phyloP scores from a whole-genome alignment of 441 rosid species.

The Adansonia gregorii region DNA sequence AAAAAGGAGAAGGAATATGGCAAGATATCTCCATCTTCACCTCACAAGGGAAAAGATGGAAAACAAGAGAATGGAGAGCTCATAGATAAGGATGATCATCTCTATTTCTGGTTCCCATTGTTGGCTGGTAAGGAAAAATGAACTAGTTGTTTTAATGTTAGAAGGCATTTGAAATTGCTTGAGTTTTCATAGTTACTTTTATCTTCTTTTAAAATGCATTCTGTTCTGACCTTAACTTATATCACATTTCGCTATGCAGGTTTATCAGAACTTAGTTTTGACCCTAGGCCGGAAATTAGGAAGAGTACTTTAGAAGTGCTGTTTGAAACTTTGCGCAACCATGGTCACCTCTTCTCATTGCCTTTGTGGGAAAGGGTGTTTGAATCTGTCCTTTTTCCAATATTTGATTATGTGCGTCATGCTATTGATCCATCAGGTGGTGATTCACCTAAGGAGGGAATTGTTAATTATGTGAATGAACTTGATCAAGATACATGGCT shows the following conservation, averaged over 20 bases:
- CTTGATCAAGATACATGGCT: conserved; percentile 99
- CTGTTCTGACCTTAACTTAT: conserved; percentile 18
- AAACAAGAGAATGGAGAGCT: conserved; percentile 73
- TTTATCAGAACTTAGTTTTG: conserved; percentile 97
- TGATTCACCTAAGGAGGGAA: conserved; percentile 63
- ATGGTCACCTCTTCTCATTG: conserved; percentile 96
- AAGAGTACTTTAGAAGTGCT: conserved; percentile 92
- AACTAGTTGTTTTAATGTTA: conserved; percentile 25
- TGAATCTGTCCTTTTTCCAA: conserved; percentile 95
- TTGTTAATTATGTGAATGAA: conserved; percentile 61
- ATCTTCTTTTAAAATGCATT: conserved; percentile 16
- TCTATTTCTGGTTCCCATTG: conserved; percentile 96
- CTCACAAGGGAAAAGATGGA: conserved; percentile 57
- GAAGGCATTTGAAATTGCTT: conserved; percentile 12
- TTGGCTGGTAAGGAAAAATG: conserved; percentile 75
- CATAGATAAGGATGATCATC: conserved; percentile 74
- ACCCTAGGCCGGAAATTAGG: conserved; percentile 99
- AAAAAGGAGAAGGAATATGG: conserved; percentile 75
- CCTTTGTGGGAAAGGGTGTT: conserved; percentile 92
- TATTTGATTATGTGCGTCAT: conserved; percentile 98
- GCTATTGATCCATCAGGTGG: conserved; percentile 97
- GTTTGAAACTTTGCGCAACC: conserved; percentile 93
- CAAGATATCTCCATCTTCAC: conserved; percentile 60
- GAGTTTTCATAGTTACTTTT: conserved; percentile 13
- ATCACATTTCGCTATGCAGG: conserved; percentile 54